Evolutionary conservation across 345 rosid species (phyloP).

Genomic region (Syzygium grande): DNA sequence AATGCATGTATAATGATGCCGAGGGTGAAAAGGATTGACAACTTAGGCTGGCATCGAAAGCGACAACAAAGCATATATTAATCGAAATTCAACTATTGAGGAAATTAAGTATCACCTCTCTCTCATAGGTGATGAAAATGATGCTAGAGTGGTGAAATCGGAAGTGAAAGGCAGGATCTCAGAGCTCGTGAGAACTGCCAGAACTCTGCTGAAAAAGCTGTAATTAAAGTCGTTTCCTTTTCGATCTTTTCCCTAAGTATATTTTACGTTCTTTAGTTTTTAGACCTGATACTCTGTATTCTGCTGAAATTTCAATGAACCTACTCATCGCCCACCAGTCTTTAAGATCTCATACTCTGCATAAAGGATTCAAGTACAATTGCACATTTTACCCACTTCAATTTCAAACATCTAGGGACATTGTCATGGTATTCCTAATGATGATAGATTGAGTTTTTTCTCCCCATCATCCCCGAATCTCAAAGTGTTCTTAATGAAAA

Average conservation of each 20-base stretch:
- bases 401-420: not conserved
- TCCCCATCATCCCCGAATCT: not conserved
- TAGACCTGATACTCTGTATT: not conserved
- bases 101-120: not conserved
- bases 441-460: not conserved
- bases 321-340: not conserved
- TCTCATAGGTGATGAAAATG: not conserved
- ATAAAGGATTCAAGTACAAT: not conserved
- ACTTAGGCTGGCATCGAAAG: not conserved
- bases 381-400: not conserved
- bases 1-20: not conserved
- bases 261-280: not conserved
- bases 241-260: no score
- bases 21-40: not conserved
- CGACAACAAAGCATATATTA: not conserved
- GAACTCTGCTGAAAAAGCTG: not conserved
- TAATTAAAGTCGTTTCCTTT: no score
- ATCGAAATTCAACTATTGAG: not conserved
- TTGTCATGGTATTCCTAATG: not conserved
- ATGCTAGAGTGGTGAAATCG: not conserved
- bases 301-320: not conserved
- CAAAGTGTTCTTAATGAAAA: not conserved
- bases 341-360: not conserved
- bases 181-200: not conserved
- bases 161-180: not conserved